Evolutionary conservation across 163 green algal species (phyloP).

Genomic region (Chlamydomonas reinhardtii): DNA sequence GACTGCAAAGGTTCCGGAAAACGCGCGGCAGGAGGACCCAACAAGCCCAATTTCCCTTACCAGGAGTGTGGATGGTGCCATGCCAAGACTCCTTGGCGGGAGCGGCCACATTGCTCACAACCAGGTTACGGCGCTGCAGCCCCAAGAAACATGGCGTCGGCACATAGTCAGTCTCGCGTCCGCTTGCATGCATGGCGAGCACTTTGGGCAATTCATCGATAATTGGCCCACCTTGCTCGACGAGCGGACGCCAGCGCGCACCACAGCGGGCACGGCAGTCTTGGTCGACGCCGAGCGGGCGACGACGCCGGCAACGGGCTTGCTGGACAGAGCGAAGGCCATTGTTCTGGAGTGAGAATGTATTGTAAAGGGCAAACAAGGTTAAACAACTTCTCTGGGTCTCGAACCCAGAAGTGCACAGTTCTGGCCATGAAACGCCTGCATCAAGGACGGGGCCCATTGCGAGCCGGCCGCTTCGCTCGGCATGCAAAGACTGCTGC

Average conservation of each 20-base stretch:
- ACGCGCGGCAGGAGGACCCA: neutral
- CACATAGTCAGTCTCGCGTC: too few species aligned
- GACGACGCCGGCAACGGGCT: neutral
- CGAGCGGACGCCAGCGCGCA: conserved; percentile 6
- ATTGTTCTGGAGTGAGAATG: neutral
- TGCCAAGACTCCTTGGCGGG: conserved; percentile 65
- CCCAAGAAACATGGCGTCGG: neutral
- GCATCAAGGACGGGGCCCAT: too few species aligned
- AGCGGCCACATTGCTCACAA: conserved; percentile 54
- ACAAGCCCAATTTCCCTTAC: neutral
- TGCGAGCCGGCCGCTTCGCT: too few species aligned
- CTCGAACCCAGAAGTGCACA: too few species aligned
- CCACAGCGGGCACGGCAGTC: neutral
- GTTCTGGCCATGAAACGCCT: too few species aligned
- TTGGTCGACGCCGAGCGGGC: neutral
- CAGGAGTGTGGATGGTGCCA: neutral
- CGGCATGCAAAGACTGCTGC: too few species aligned
- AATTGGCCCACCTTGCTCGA: conserved; percentile 15
- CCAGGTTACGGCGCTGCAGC: conserved; percentile 44
- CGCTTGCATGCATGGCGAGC: too few species aligned
- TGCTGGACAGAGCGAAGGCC: conserved; percentile 42
- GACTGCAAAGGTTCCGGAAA: too few species aligned
- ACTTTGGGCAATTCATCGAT: neutral
- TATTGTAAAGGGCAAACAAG: neutral
- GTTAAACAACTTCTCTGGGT: too few species aligned